phyloP scores from a whole-genome alignment of 2,329 filamentous ascomycete genomes.

The Hypoxylon sp. region DNA sequence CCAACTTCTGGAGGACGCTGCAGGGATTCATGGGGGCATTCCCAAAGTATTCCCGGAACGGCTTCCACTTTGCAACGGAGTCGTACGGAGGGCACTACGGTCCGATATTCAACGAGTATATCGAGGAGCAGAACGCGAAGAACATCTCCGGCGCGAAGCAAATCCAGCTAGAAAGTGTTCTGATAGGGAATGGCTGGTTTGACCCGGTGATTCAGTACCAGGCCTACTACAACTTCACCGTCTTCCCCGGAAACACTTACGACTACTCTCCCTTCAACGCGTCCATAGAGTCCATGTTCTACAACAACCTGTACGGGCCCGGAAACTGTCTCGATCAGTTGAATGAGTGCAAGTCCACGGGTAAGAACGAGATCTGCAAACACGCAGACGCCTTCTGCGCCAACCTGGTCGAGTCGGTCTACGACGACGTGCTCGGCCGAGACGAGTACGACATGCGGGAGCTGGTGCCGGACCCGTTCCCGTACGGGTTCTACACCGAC shows the following conservation, averaged over 20 bases:
- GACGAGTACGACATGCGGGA: constrained; percentile 69
- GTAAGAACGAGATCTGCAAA: constrained; percentile 59
- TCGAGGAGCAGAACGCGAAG: constrained; percentile 55
- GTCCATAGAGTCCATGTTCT: constrained; percentile 57
- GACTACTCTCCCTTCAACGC: constrained; percentile 61
- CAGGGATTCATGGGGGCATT: constrained; percentile 71
- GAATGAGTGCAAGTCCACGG: constrained; percentile 61
- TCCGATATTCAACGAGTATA: constrained; percentile 61
- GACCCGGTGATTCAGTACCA: constrained; percentile 64
- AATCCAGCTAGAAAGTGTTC: constrained; percentile 58
- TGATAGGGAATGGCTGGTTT: constrained; percentile 65
- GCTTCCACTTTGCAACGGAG: constrained; percentile 64
- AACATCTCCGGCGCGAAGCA: constrained; percentile 53
- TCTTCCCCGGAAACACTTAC: constrained; percentile 64
- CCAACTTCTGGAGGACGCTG: constrained; percentile 67
- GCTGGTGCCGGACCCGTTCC: constrained; percentile 63
- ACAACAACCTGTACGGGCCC: constrained; percentile 66
- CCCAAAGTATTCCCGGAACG: constrained; percentile 57
- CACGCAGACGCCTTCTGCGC: constrained; percentile 64
- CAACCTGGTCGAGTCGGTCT: constrained; percentile 59
- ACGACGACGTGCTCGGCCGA: constrained; percentile 59
- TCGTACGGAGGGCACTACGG: constrained; percentile 67
- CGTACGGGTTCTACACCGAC: constrained; percentile 60
- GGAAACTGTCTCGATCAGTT: constrained; percentile 68
- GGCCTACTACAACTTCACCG: constrained; percentile 65